Evolutionary conservation across 345 rosid genomes (phyloP), one percentile per base, ranked within the genome.

Genomic region (Melaleuca alternifolia): DNA sequence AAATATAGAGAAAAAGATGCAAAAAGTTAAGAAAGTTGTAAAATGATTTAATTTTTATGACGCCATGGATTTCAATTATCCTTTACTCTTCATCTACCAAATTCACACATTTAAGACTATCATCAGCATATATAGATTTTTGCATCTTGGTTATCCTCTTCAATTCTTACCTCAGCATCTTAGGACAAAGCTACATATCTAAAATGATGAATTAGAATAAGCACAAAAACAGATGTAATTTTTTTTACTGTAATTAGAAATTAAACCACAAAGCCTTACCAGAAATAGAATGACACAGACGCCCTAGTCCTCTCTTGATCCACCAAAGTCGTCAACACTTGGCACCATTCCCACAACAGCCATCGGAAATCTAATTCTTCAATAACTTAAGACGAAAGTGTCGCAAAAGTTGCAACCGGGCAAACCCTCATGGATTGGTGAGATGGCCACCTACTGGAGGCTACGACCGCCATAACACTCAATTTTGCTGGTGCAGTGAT

Each of bases 271-370:
- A 7, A 62, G 21, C 20, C 6, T 14, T 14, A 30, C 10, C 21
- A 18, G 44, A n/a, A n/a, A n/a, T n/a, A n/a, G n/a, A 15, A 62
- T 28, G 18, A 62, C 5, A 62, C 37, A 30, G 10, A 62, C 76
- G 0, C 44, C 44, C 11, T 7, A 3, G 15, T 62, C 44, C 76
- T 30, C 76, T 30, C 76, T 0, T 7, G 41, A 28, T 30, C 76
- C 21, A 7, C 21, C 0, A 0, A 15, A 2, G 2, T 6, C 4
- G 1, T 0, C 21, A 59, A 26, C 59, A 9, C 28, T 10, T 23
- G 13, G 13, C 3, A 56, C 28, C 28, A 56, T 24, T 56, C 61
- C 33, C 33, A 59, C 65, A 59, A 11, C 6, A 0, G 18, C 33
- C 65, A 59, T n/a, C 65, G 9, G 4, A 30, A n/a, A 0, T 59